Percentiles rank a stretch among this genome's conserved stretches.
These are phyloP conservation scores for Populus pruinosa DNA, from an alignment of 345 rosid species.

Conservation along the genomic window DNA sequence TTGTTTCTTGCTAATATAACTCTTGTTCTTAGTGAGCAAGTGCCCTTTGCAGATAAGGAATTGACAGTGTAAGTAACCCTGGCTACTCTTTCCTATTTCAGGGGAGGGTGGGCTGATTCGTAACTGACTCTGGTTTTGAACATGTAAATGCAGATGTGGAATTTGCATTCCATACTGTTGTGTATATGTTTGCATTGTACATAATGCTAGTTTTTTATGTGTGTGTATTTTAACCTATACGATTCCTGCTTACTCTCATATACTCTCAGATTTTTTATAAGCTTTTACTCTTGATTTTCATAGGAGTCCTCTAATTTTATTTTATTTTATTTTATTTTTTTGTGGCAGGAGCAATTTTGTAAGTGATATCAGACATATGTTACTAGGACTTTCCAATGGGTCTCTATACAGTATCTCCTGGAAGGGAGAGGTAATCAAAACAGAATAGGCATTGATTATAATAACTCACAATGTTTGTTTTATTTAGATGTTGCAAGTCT, in stretches of 20 bases:
- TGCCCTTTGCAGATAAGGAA: constrained; percentile 67
- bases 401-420: constrained; percentile 78
- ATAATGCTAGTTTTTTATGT: neutral
- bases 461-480: neutral
- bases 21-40: constrained; percentile 73
- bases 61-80: constrained; percentile 66
- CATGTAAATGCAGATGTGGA: neutral
- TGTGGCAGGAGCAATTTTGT: constrained; percentile 82
- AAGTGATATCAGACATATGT: constrained; percentile 47
- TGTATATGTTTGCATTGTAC: neutral
- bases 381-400: constrained; percentile 88
- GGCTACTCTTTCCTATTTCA: neutral
- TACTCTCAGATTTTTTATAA: neutral
- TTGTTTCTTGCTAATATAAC: constrained; percentile 60
- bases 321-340: too few relatives aligned
- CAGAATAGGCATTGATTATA: neutral
- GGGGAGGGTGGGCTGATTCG: neutral
- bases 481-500: constrained; percentile 1
- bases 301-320: constrained; percentile 8
- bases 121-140: neutral
- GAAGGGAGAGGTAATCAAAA: constrained; percentile 86
- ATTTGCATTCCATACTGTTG: neutral
- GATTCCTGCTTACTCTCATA: neutral
- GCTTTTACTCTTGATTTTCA: constrained; percentile 8
- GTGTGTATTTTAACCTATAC: neutral